Base-by-base conservation (phyloP, 805 yeast species). In the Maudiozyma pseudohumilis region DNA sequence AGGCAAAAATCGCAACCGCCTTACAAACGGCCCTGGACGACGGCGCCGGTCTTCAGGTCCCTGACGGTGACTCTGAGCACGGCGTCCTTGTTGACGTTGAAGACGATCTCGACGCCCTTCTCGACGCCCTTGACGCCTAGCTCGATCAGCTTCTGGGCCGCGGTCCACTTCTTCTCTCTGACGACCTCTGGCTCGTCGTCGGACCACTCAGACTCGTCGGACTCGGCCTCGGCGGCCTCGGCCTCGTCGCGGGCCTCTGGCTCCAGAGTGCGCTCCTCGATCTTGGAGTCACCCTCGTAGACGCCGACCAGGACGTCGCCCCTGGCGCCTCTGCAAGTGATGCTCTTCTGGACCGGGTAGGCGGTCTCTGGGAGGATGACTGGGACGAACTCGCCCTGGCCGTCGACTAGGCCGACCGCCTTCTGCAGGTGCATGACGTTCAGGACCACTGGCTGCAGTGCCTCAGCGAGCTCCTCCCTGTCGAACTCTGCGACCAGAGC, bases 171-270 rank as follows among this genome's bases (percentile, higher is more conserved):
- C 47, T 80, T 80, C 66, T 77, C 83, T 64, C 77, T 80, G 46
- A 75, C 66, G 56, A 85, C 70, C 63, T 88, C 96, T 48, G 95
- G 96, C 68, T 88, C 96, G 48, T 84, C 94, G 43, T 69, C 74
- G 26, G 68, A 63, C 63, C 70, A 66, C 53, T 68, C 72, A 50
- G 65, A 70, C 38, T 66, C 72, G 31, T 66, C 71, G 25, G 68
- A 74, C 19, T 63, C 59, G 46, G 68, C 78, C 24, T 68, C 74
- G 19, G 60, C 60, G 47, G 66, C 77, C 25, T 67, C 74, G 36
- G 69, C 73, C 15, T 29, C 23, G 18, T 22, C 23, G 55, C 69
- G 73, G 36, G 79, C 73, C 37, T 61, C 60, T 45, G 71, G 67
- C 63, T 84, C 95, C 32, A 85, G 60, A 49, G 78, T 78, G 42